Percentiles rank a stretch among this genome's conserved stretches.
Conservation (phyloP, 139 green algal species). For the Auxenochlorella protothecoides region DNA sequence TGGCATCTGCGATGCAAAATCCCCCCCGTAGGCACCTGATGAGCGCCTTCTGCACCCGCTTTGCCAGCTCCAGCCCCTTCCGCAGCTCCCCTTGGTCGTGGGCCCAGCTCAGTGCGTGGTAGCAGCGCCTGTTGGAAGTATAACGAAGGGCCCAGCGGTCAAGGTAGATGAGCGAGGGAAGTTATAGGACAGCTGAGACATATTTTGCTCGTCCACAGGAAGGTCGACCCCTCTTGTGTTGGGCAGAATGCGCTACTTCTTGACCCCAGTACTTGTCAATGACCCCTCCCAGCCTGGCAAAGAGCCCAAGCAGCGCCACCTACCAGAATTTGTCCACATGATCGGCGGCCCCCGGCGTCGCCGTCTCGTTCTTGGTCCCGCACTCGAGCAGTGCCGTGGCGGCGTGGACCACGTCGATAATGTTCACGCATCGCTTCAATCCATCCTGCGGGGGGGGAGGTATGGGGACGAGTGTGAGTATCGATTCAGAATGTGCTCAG, state of each 20-base stretch:
- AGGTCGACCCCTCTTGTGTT: too few species aligned
- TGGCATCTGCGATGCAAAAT: too few species aligned
- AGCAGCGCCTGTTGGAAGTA: conserved; percentile 16
- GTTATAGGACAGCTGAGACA: too few species aligned
- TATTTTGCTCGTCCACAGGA: too few species aligned
- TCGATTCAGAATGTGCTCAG: too few species aligned
- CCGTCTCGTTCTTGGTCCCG: conserved; percentile 1
- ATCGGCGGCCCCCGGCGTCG: conserved; percentile 3
- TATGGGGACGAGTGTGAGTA: too few species aligned
- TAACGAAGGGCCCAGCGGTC: too few species aligned
- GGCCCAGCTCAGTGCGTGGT: conserved; percentile 20
- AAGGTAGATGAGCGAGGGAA: too few species aligned
- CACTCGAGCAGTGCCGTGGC: conserved; percentile 44
- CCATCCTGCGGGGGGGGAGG: conserved; percentile 20
- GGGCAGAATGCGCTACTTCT: too few species aligned
- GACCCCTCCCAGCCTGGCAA: too few species aligned
- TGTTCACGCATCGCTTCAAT: conserved; percentile 23
- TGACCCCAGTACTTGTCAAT: too few species aligned
- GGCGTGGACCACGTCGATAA: conserved; percentile 44
- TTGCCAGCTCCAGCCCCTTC: conserved; percentile 41
- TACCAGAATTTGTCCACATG: conserved; percentile 29
- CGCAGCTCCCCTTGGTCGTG: conserved; percentile 20
- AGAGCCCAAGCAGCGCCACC: not conserved
- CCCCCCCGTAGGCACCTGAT: conserved; percentile 12
- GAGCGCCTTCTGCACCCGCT: conserved; percentile 44